These are phyloP conservation scores for Calonectria ilicicola DNA, from an alignment of 2,329 filamentous ascomycete species.

Conservation along the genomic window DNA sequence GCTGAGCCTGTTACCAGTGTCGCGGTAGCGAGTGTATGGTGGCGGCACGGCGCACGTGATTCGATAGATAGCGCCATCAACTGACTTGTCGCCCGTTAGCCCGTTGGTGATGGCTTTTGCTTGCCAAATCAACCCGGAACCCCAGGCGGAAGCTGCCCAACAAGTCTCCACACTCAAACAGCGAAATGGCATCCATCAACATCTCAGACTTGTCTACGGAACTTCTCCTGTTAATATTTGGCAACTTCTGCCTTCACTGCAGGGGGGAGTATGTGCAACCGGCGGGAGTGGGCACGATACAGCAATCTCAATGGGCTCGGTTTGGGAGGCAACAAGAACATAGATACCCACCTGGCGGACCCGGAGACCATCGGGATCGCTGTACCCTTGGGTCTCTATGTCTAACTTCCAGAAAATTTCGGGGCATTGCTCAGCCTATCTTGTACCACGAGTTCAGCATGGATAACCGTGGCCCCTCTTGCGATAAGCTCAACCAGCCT, in stretches of 20 bases:
- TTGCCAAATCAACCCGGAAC: background rate
- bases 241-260: conserved; percentile 31
- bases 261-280: conserved; percentile 13
- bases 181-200: background rate
- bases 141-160: background rate
- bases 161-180: background rate
- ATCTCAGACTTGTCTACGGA: conserved; percentile 20
- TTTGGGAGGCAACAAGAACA: background rate
- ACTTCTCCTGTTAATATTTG: conserved; percentile 26
- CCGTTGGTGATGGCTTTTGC: conserved; percentile 5
- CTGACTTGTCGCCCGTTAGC: background rate
- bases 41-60: conserved; percentile 1
- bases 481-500: conserved; percentile 1
- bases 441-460: conserved; percentile 30
- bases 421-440: conserved; percentile 20
- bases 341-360: background rate
- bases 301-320: background rate
- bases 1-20: background rate
- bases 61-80: conserved; percentile 2
- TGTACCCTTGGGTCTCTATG: conserved; percentile 17
- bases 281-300: background rate
- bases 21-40: background rate
- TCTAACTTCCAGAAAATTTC: conserved; percentile 26
- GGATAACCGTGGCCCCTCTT: background rate
- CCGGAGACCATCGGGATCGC: conserved; percentile 3